Conservation (phyloP, 768 basidiomycete species). For the Astraeus odoratus region DNA sequence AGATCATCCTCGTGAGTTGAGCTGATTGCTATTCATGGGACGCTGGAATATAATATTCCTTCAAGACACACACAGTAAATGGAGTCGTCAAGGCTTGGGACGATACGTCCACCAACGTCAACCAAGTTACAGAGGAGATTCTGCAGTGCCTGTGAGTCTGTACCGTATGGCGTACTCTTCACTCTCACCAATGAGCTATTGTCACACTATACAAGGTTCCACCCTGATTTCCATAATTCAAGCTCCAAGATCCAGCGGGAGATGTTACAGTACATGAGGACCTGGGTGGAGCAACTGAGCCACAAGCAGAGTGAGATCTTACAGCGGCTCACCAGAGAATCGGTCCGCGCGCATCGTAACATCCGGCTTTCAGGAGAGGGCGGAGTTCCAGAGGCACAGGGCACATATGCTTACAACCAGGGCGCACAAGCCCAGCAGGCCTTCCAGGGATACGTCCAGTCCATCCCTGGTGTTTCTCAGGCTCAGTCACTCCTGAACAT, state of each 20-base stretch:
- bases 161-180: slow-evolving; percentile 46
- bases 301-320: slow-evolving; percentile 42
- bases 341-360: slow-evolving; percentile 70
- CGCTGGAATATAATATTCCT: no score
- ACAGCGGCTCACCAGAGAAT: slow-evolving; percentile 52
- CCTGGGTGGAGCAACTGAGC: slow-evolving; percentile 53
- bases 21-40: neutral
- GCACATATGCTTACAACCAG: slow-evolving; percentile 40
- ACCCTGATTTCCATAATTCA: slow-evolving; percentile 71
- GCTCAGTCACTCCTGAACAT: slow-evolving; percentile 35
- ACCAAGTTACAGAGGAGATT: slow-evolving; percentile 52
- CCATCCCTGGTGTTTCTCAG: slow-evolving; percentile 42
- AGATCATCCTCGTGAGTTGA: slow-evolving; percentile 52
- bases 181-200: neutral
- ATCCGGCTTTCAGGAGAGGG: slow-evolving; percentile 51
- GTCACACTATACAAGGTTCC: slow-evolving; percentile 47
- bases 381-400: slow-evolving; percentile 38
- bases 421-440: slow-evolving; percentile 44
- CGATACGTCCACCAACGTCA: slow-evolving; percentile 52
- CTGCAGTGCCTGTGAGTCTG: slow-evolving; percentile 56
- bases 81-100: slow-evolving; percentile 81
- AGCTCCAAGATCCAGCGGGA: slow-evolving; percentile 63
- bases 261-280: slow-evolving; percentile 64
- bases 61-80: slow-evolving; percentile 55
- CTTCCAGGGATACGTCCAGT: slow-evolving; percentile 37